Percentiles rank a stretch among this genome's conserved stretches.
Evolutionary conservation across 176 grass and related monocot genomes (phyloP).

Genomic region (Typha latifolia): DNA sequence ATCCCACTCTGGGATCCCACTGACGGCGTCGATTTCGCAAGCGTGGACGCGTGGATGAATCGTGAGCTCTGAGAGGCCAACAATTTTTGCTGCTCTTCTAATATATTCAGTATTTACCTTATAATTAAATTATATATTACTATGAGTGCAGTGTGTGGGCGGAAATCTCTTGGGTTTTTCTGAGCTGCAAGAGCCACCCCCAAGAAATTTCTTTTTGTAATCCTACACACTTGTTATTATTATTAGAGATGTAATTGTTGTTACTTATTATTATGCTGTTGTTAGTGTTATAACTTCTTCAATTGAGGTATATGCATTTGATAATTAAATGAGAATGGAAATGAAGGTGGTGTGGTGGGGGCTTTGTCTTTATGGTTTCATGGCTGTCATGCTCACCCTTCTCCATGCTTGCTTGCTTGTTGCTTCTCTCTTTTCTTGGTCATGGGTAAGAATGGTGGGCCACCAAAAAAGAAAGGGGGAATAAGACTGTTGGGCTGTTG

Average conservation of each 20-base stretch:
- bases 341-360: background rate
- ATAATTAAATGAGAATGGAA: background rate
- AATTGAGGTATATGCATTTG: background rate
- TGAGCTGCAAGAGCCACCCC: constrained; percentile 30
- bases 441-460: too few relatives aligned
- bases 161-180: constrained; percentile 48
- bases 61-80: background rate
- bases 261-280: background rate
- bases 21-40: background rate
- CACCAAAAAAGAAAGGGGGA: too few relatives aligned
- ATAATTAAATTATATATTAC: constrained; percentile 9
- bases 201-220: constrained; percentile 1
- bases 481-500: too few relatives aligned
- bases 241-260: background rate
- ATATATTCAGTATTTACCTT: constrained; percentile 29
- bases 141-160: constrained; percentile 8
- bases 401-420: too few relatives aligned
- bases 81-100: constrained; percentile 8
- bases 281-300: background rate
- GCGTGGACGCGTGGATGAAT: constrained; percentile 1
- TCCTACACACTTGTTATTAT: constrained; percentile 19
- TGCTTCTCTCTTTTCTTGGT: too few relatives aligned
- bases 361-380: too few relatives aligned
- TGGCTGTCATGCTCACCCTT: too few relatives aligned
- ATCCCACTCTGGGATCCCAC: background rate